These are phyloP conservation scores for Rubroshorea leprosula DNA, from an alignment of 345 rosid species.

Conservation along the genomic window DNA sequence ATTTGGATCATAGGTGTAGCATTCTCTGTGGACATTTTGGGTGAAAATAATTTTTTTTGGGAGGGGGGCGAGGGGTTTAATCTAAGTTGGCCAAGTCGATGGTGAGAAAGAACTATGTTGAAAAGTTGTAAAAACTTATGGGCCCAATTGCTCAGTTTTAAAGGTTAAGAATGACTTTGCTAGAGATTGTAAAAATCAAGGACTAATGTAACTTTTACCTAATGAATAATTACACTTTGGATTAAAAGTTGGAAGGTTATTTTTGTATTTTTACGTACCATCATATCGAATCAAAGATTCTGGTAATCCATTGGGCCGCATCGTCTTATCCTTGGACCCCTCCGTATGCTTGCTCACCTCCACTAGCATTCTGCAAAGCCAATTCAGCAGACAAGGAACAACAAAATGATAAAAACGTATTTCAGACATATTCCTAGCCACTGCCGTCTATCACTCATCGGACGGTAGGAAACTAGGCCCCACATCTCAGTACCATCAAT, in stretches of 20 bases:
- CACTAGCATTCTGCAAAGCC: constrained; percentile 83
- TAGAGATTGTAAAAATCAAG: too few species aligned
- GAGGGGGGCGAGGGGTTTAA: too few species aligned
- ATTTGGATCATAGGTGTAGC: too few species aligned
- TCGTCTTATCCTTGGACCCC: constrained; percentile 70
- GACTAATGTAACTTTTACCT: too few species aligned
- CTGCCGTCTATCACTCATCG: neutral
- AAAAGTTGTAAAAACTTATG: too few species aligned
- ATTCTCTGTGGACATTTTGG: too few species aligned
- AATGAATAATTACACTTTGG: too few species aligned
- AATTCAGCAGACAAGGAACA: constrained; percentile 13
- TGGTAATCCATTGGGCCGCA: constrained; percentile 92
- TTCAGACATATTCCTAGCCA: neutral
- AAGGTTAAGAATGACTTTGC: too few species aligned
- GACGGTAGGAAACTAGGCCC: neutral
- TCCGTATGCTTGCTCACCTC: constrained; percentile 96
- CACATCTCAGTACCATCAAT: constrained; percentile 3
- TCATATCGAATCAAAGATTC: constrained; percentile 93
- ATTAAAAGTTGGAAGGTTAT: neutral
- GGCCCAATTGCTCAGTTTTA: too few species aligned
- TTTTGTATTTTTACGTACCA: constrained; percentile 32
- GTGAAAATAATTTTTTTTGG: too few species aligned
- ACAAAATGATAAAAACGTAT: neutral
- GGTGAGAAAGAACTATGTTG: too few species aligned
- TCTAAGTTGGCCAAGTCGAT: too few species aligned